These are phyloP conservation scores for Aspergillus ruber DNA, from an alignment of 2,329 filamentous ascomycete species.

Conservation along the genomic window DNA sequence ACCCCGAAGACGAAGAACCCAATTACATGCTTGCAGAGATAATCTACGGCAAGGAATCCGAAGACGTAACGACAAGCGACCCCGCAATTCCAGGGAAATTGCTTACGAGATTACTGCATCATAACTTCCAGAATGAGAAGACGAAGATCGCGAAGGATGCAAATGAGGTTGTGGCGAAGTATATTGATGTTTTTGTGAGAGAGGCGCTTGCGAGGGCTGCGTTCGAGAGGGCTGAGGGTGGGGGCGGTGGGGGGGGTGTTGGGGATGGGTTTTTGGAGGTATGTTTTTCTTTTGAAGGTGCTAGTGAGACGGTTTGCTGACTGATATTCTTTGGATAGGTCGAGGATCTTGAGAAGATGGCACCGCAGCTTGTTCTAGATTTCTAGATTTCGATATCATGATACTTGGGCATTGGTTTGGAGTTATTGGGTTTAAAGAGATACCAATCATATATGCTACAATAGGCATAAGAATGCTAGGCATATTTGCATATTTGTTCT, in stretches of 20 bases:
- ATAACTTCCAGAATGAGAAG: conserved; percentile 65
- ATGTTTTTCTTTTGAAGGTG: conserved; percentile 18
- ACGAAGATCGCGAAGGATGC: conserved; percentile 73
- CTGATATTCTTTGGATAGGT: conserved; percentile 47
- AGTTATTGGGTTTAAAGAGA: conserved; percentile 2
- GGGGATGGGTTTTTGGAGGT: conserved; percentile 66
- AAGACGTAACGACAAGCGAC: conserved; percentile 28
- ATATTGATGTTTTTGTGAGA: conserved; percentile 83
- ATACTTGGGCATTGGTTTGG: conserved; percentile 4
- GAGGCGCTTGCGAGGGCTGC: conserved; percentile 78
- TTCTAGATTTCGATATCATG: conserved; percentile 46
- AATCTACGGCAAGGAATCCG: conserved; percentile 16
- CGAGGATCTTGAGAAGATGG: conserved; percentile 83
- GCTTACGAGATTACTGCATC: conserved; percentile 68
- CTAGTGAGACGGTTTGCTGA: conserved; percentile 9
- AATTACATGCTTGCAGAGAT: conserved; percentile 45
- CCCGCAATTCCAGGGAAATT: conserved; percentile 64
- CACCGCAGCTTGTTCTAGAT: conserved; percentile 78
- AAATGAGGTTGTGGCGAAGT: conserved; percentile 69
- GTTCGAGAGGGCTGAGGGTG: conserved; percentile 55
- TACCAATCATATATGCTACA: too few species aligned
- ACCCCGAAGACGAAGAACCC: conserved; percentile 27
- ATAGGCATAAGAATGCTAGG: too few species aligned
- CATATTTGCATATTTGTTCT: too few species aligned
- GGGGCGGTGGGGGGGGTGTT: conserved; percentile 29